These are phyloP conservation scores for Xylariaceae sp. DNA, from an alignment of 2,329 filamentous ascomycete genomes.

Conservation along the genomic window DNA sequence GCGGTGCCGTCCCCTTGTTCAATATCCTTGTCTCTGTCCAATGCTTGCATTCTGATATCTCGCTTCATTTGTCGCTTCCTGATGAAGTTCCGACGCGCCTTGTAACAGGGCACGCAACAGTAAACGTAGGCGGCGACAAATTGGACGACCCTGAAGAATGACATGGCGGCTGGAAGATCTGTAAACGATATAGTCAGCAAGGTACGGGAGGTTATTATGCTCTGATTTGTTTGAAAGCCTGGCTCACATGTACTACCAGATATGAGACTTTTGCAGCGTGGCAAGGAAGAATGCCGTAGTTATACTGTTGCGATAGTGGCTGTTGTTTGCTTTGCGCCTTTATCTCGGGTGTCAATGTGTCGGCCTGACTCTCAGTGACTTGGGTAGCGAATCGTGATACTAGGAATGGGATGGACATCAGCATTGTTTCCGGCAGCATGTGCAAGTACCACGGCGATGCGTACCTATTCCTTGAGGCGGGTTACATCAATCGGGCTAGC, in stretches of 20 bases:
- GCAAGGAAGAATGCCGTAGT: background rate
- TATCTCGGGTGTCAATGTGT: too few species aligned
- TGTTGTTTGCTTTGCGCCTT: background rate
- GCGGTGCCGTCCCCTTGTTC: slow-evolving; percentile 49
- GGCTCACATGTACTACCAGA: too few species aligned
- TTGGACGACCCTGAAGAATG: slow-evolving; percentile 58
- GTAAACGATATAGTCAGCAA: background rate
- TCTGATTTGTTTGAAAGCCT: too few species aligned
- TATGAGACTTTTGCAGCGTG: background rate
- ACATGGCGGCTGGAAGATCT: slow-evolving; percentile 35
- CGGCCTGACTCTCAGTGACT: background rate
- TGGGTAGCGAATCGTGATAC: background rate
- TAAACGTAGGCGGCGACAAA: slow-evolving; percentile 74
- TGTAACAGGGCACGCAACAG: slow-evolving; percentile 72
- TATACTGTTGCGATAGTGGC: background rate
- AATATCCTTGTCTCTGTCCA: slow-evolving; percentile 59
- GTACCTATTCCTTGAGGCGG: too few species aligned
- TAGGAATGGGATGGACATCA: background rate
- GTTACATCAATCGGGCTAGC: too few species aligned
- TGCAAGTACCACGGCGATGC: too few species aligned
- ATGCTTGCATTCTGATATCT: slow-evolving; percentile 62
- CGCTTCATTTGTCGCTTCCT: slow-evolving; percentile 59
- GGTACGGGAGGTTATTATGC: too few species aligned
- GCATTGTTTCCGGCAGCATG: too few species aligned
- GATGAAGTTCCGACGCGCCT: slow-evolving; percentile 37